phyloP scores from a whole-genome alignment of 1,284 basidiomycete species.

The Papiliotrema fonsecae region DNA sequence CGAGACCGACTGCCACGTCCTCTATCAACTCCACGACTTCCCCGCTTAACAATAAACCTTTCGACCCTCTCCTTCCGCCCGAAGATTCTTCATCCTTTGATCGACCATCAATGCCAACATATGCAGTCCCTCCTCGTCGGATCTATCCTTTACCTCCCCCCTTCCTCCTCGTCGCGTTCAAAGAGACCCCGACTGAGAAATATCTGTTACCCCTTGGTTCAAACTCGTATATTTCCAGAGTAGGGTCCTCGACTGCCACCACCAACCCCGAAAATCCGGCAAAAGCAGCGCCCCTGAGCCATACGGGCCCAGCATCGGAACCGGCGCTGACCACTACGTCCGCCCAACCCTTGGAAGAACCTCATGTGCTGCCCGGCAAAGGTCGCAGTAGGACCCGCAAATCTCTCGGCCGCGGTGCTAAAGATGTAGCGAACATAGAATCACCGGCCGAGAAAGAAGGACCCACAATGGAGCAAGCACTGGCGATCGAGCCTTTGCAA shows the following conservation, averaged over 20 bases:
- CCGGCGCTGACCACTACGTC: not conserved
- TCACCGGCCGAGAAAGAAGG: not conserved
- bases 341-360: not conserved
- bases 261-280: not conserved
- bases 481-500: not conserved
- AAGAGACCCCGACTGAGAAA: constrained; percentile 39
- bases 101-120: too few relatives aligned
- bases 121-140: constrained; percentile 19
- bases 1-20: not conserved
- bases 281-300: not conserved
- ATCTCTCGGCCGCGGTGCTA: constrained; percentile 14
- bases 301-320: not conserved
- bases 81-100: too few relatives aligned
- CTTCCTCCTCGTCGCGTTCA: constrained; percentile 42
- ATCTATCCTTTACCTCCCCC: constrained; percentile 31
- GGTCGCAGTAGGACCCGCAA: constrained; percentile 13
- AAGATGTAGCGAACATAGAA: constrained; percentile 2
- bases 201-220: constrained; percentile 36
- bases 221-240: constrained; percentile 33
- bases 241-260: constrained; percentile 22
- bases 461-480: not conserved
- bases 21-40: not conserved
- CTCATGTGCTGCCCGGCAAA: not conserved
- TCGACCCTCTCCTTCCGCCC: not conserved
- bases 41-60: not conserved